Conservation (phyloP, 2,329 filamentous ascomycete species). For the Fusarium sp. region DNA sequence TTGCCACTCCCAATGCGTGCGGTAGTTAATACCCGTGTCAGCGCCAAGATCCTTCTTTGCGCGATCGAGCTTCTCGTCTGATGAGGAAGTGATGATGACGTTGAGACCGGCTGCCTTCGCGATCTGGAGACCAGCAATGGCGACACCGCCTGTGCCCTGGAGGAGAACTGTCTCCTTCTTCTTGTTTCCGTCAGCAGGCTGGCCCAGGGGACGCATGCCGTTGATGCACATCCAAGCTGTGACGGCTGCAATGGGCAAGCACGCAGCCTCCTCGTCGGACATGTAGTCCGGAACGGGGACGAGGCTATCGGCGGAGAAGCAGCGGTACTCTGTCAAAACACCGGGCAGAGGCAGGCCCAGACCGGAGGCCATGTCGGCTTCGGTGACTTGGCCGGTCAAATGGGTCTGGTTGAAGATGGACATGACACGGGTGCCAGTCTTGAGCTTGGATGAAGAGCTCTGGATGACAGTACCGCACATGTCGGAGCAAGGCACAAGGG, state of each 20-base stretch:
- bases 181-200: conserved; percentile 51
- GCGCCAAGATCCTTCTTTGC: conserved; percentile 63
- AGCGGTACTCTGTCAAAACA: conserved; percentile 69
- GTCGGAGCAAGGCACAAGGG: conserved; percentile 75
- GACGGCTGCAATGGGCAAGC: conserved; percentile 70
- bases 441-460: conserved; percentile 58
- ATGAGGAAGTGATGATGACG: conserved; percentile 67
- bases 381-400: conserved; percentile 69
- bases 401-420: conserved; percentile 71
- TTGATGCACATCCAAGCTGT: conserved; percentile 77
- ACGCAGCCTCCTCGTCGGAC: conserved; percentile 69
- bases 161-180: conserved; percentile 57
- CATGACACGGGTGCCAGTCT: conserved; percentile 73
- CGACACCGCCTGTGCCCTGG: conserved; percentile 68
- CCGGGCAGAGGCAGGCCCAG: conserved; percentile 72
- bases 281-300: conserved; percentile 69
- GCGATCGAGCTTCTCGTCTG: conserved; percentile 62
- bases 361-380: conserved; percentile 66
- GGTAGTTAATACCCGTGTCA: conserved; percentile 66
- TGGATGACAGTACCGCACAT: conserved; percentile 72
- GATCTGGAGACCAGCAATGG: conserved; percentile 65
- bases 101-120: conserved; percentile 64
- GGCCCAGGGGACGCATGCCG: conserved; percentile 66
- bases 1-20: conserved; percentile 64
- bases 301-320: conserved; percentile 68